Evolutionary conservation across 805 yeast species (phyloP).

Genomic region (Scheffersomyces ergatensis): DNA sequence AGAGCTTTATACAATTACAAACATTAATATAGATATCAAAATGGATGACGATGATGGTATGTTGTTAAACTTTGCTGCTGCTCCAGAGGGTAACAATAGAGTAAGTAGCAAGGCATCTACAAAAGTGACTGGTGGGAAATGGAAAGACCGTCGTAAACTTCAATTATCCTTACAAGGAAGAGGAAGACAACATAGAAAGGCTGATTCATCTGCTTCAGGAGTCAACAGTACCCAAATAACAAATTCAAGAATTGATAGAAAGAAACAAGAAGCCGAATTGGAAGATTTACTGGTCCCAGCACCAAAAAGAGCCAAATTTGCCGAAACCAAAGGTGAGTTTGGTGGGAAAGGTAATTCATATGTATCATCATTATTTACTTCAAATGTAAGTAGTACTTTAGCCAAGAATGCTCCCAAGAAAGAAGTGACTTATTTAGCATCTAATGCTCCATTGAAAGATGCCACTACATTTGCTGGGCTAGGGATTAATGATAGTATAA

Average conservation of each 20-base stretch:
- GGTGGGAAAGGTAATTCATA: constrained; percentile 62
- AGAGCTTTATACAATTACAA: too few species aligned
- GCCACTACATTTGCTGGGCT: constrained; percentile 68
- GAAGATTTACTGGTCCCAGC: constrained; percentile 6
- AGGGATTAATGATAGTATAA: constrained; percentile 58
- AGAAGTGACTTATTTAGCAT: constrained; percentile 47
- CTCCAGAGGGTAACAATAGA: constrained; percentile 25
- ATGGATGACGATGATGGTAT: constrained; percentile 64
- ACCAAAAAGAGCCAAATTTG: constrained; percentile 35
- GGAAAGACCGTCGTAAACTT: constrained; percentile 76
- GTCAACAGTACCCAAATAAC: constrained; percentile 27
- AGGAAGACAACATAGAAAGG: constrained; percentile 18
- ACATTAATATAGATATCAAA: too few species aligned
- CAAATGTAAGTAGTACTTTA: constrained; percentile 35
- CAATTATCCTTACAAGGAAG: constrained; percentile 51
- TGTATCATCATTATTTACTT: constrained; percentile 78
- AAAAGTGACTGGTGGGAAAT: constrained; percentile 68
- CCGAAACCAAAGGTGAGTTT: constrained; percentile 49
- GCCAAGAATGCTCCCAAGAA: constrained; percentile 56
- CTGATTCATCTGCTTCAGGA: constrained; percentile 21
- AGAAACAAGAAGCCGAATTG: not conserved
- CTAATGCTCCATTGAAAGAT: constrained; percentile 84
- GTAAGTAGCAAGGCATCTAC: constrained; percentile 17
- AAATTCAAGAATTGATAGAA: constrained; percentile 4
- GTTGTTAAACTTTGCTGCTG: constrained; percentile 67